Evolutionary conservation across 352 stramenopile genomes (phyloP).

Genomic region (Saprolegnia parasitica): DNA sequence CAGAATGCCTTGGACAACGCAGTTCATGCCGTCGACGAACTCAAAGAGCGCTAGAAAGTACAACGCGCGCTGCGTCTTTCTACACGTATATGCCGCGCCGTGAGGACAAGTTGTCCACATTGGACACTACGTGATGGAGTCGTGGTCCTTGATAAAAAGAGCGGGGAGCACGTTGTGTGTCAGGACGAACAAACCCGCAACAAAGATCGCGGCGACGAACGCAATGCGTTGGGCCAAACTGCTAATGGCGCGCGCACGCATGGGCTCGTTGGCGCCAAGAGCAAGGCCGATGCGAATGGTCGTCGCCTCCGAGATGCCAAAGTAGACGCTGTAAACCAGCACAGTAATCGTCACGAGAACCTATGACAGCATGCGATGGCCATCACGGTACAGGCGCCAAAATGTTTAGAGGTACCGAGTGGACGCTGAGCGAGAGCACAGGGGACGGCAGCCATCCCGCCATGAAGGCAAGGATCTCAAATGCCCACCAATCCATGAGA

Average conservation of each 20-base stretch:
- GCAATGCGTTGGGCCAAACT: conserved; percentile 37
- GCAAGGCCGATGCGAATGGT: conserved; percentile 63
- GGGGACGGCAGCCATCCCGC: conserved; percentile 59
- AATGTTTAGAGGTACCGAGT: conserved; percentile 59
- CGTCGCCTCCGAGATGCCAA: conserved; percentile 46
- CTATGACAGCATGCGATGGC: background rate
- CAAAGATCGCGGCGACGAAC: conserved; percentile 33
- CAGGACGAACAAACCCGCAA: conserved; percentile 28
- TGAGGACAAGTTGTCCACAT: conserved; percentile 19
- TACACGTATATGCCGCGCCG: background rate
- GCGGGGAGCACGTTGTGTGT: conserved; percentile 46
- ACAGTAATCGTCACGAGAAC: conserved; percentile 59
- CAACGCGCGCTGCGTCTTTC: conserved; percentile 33
- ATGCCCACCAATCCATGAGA: conserved; percentile 71
- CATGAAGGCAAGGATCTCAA: conserved; percentile 71
- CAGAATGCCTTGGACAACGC: conserved; percentile 59
- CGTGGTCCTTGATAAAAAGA: conserved; percentile 70
- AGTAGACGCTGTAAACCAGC: conserved; percentile 55
- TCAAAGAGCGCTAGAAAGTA: conserved; percentile 36
- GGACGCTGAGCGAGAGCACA: conserved; percentile 62
- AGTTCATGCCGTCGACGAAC: conserved; percentile 48
- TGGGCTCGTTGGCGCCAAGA: conserved; percentile 43
- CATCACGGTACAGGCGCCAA: background rate
- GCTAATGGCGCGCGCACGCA: conserved; percentile 48
- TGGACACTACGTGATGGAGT: conserved; percentile 38